These are phyloP conservation scores for Coniochaeta sp. DNA, from an alignment of 2,329 filamentous ascomycete species.

Conservation along the genomic window DNA sequence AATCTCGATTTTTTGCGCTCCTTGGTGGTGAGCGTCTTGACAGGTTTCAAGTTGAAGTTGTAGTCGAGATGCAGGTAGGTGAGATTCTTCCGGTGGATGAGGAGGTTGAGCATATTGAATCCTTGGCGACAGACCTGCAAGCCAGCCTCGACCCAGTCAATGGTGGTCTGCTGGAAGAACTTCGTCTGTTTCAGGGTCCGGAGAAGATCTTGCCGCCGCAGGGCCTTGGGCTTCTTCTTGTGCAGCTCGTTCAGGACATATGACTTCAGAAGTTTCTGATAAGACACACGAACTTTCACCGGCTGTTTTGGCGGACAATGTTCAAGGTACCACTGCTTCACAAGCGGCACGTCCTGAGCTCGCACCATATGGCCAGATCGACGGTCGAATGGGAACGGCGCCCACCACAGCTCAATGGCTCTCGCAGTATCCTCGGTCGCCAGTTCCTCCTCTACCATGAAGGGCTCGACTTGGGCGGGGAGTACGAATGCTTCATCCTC, in stretches of 20 bases:
- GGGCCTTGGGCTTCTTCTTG: conserved; percentile 89
- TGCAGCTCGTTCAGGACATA: conserved; percentile 96
- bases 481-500: conserved; percentile 83
- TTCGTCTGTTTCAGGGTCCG: conserved; percentile 90
- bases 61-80: conserved; percentile 98
- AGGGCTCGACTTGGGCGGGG: conserved; percentile 73
- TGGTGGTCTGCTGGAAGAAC: conserved; percentile 98
- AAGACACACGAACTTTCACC: conserved; percentile 95
- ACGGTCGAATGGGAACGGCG: conserved; percentile 90
- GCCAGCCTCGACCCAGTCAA: conserved; percentile 98
- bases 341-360: conserved; percentile 90
- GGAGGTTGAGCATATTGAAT: conserved; percentile 97
- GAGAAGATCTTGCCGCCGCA: conserved; percentile 89
- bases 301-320: conserved; percentile 83
- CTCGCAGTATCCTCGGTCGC: conserved; percentile 84
- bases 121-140: conserved; percentile 96
- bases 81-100: conserved; percentile 97
- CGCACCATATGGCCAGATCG: conserved; percentile 93
- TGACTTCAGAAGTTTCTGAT: conserved; percentile 94
- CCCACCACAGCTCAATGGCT: conserved; percentile 96
- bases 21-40: conserved; percentile 97
- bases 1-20: conserved; percentile 99
- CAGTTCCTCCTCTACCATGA: conserved; percentile 81
- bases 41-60: conserved; percentile 98
- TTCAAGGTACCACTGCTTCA: conserved; percentile 98